phyloP scores from a whole-genome alignment of 495 filamentous ascomycete genomes.

The Penicillium coffeae region DNA sequence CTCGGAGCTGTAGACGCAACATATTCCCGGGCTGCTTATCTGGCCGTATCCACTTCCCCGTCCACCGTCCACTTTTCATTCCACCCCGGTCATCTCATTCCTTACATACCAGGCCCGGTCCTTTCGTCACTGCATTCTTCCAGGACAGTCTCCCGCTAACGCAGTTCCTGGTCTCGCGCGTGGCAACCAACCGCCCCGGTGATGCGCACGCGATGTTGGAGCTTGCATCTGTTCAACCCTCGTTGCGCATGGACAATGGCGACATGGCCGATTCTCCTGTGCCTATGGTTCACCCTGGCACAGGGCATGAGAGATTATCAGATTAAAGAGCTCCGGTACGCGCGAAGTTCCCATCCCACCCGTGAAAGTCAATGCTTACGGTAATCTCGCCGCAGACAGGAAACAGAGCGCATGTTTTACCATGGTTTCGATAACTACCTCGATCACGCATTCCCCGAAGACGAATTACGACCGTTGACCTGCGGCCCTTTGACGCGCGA shows the following conservation, averaged over 20 bases:
- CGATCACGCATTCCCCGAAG: conserved; percentile 89
- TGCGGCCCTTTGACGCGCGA: conserved; percentile 83
- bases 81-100: conserved; percentile 8
- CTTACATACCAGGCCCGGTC: neutral
- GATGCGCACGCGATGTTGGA: conserved; percentile 47
- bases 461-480: conserved; percentile 86
- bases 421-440: conserved; percentile 97
- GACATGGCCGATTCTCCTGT: conserved; percentile 38
- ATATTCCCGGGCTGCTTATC: conserved; percentile 24
- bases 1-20: conserved; percentile 5
- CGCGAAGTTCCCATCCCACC: neutral
- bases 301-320: conserved; percentile 40
- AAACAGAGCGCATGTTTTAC: conserved; percentile 91
- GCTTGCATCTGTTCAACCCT: conserved; percentile 35
- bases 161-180: no score
- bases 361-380: no score
- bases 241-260: conserved; percentile 35
- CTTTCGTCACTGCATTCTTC: no score
- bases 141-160: no score
- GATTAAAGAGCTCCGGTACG: conserved; percentile 40
- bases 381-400: conserved; percentile 47
- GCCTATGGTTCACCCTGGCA: conserved; percentile 37
- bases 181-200: conserved; percentile 26
- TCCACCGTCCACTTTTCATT: conserved; percentile 6
- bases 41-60: conserved; percentile 19